Base-by-base conservation (phyloP, 2,329 filamentous ascomycete species). In the Aspergillus fischeri region DNA sequence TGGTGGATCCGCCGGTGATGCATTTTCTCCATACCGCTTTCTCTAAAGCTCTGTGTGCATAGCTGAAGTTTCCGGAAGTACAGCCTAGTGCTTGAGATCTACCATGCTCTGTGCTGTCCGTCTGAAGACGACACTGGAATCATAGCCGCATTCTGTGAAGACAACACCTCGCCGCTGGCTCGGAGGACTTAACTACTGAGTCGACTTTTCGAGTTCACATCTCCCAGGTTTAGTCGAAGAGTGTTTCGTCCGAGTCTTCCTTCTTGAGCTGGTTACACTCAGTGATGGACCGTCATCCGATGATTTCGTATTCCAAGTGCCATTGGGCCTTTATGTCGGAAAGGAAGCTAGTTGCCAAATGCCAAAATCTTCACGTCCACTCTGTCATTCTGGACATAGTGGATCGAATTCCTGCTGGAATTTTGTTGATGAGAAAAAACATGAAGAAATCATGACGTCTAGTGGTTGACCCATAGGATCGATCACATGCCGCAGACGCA, bases 91-190 rank as follows among this genome's bases (percentile, higher is more conserved):
- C 77, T 91, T 4, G 79, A 79, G 27, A 87, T 97, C 4, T 92
- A 96, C 61, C 92, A 97, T 70, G 89, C 90, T 0, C 78, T 97
- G 0, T 97, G 97, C 68, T 93, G 97, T 70, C 87, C 5, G 81
- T 95, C 58, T 94, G 90, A 65, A 77, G 69, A 81, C 0, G 75
- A 96, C 5, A 76, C 91, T 24, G 68, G 80, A 14, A 73, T 81
- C 44, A 73, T 88, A 11, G 72, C 80, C 59, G 60, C 65, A 4
- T 61, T 77, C 38, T 86, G 70, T 74, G 74, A 65, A 42, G 67
- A 63, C 45, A 24, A 60, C 14, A 10, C 57, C 9, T 20, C 60
- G 17, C 24, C 56, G 24, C 49, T 60, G 24, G 57, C 67, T 49
- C 65, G 65, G 17, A 53, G 38, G 4, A 49, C 64, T 2, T 72